Base-by-base conservation (phyloP, 2,329 filamentous ascomycete species). In the Aquanectria penicillioides region DNA sequence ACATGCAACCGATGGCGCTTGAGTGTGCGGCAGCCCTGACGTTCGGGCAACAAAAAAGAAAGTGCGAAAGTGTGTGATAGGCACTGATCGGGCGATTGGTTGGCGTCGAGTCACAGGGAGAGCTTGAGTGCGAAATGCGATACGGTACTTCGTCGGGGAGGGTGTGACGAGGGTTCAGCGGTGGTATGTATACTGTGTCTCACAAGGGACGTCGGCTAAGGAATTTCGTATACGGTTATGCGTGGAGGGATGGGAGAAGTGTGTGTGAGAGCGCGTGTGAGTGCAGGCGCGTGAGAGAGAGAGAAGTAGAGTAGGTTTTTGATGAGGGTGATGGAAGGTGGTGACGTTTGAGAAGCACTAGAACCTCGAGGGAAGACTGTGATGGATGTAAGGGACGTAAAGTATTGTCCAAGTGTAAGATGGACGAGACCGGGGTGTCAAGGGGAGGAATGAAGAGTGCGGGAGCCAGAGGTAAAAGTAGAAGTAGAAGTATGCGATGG, bases 121-220 rank as follows among this genome's bases (percentile, higher is more conserved):
- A 43, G 38, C 23, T 36, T 43, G 46, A 25, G 29, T 50, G 26
- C 29, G 29, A 33, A n/a, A 46, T 31, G 26, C 26, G 41, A 46
- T 53, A 25, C 40, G 47, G 40, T 33, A 22, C 40, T 8, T 44
- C 6, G 49, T 28, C 40, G 34, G 18, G 15, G 38, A 53, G 38
- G 50, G 50, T 53, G 50, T 53, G 49, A 44, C 38, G 23, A 41
- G 29, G 25, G 20, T 18, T 22, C 23, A 5, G 40, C 41, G 41
- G 41, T 53, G 50, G 38, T 52, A 37, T 37, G 40, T 53, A 36
- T 37, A 8, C 38, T 36, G 40, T 46, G 50, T 53, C 50, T 53
- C 50, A 53, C 50, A 53, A 53, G 23, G 41, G 50, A 41, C 37
- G 50, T 31, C 18, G 40, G 50, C 12, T 9, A 29, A 37, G 47